Conservation (phyloP, 257 asterid species). For the Mitragyna speciosa region DNA sequence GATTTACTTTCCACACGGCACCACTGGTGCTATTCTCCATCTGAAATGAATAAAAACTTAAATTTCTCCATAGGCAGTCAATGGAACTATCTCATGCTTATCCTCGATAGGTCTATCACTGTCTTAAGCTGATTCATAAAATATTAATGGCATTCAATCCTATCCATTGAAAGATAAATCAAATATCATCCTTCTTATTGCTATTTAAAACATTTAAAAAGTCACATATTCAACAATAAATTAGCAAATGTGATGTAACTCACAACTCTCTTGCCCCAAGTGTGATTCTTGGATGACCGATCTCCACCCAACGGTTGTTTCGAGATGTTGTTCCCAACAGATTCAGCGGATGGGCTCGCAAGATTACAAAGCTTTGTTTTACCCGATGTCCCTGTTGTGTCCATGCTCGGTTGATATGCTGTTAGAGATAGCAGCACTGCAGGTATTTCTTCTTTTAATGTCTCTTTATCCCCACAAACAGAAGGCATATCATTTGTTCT, state of each 20-base stretch:
- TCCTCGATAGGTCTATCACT: neutral
- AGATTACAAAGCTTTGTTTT: constrained; percentile 21
- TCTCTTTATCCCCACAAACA: constrained; percentile 26
- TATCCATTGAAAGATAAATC: neutral
- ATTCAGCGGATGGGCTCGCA: constrained; percentile 37
- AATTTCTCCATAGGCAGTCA: neutral
- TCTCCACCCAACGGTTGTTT: constrained; percentile 30
- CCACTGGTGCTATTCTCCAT: neutral
- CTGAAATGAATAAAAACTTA: neutral
- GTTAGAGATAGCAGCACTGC: constrained; percentile 13
- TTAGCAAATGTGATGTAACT: constrained; percentile 30
- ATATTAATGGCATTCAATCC: neutral
- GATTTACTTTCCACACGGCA: neutral
- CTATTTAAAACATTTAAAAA: neutral
- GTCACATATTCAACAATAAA: neutral
- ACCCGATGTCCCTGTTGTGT: constrained; percentile 22
- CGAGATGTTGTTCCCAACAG: constrained; percentile 21
- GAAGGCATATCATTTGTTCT: constrained; percentile 22
- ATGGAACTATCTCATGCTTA: neutral
- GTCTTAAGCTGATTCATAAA: neutral
- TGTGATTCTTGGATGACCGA: constrained; percentile 31
- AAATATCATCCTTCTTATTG: neutral
- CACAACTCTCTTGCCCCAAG: constrained; percentile 53
- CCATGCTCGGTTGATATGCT: constrained; percentile 18
- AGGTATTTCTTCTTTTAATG: constrained; percentile 34